Base-by-base conservation (phyloP, 2,329 filamentous ascomycete species). In the Cryphonectria nitschkei region DNA sequence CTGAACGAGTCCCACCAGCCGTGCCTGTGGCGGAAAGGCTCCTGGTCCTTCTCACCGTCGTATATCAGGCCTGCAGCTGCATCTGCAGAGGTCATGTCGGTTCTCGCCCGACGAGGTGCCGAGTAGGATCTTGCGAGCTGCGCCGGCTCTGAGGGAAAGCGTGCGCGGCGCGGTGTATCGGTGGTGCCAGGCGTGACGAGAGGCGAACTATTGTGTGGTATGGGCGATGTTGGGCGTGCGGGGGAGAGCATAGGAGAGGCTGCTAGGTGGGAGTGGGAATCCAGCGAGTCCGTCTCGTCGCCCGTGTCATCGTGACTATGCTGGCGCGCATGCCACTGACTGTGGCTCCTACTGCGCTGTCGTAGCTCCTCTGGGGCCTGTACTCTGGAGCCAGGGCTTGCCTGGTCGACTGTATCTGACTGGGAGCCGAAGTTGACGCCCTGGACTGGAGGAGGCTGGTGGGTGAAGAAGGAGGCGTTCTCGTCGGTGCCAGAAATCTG, bases 381-480 rank as follows among this genome's bases (percentile, higher is more conserved):
- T 8, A 52, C 32, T 34, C 37, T 39, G 14, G 37, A 34, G 41
- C 43, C 8, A 6, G 43, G 52, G 37, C 29, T 22, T 19, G 32
- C 29, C 16, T 69, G 39, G 50, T 58, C 39, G 22, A 56, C 56
- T 9, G 56, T n/a, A 22, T 66, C 58, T 1, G 62, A 39, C 29
- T 67, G 50, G n/a, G 66, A 64, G n/a, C 65, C 65, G 16, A 66
- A 62, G 19, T 68, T 54, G 54, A 71, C 34, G 32, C 72, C 72
- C 14, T 60, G 46, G 46, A 73, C 52, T 6, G 72, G 72, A 6
- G 72, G 72, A 14, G 69, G 72, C 54, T 73, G 72, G n/a, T 73
- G 62, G 60, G 66, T 68, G 56, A 71, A 71, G 61, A 71, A 64
- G n/a, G 58, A 58, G 34, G 69, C 13, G 52, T 69, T 56, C 16